Evolutionary conservation across 169 alveolate species (phyloP).

Genomic region (Plasmodium coatneyi): DNA sequence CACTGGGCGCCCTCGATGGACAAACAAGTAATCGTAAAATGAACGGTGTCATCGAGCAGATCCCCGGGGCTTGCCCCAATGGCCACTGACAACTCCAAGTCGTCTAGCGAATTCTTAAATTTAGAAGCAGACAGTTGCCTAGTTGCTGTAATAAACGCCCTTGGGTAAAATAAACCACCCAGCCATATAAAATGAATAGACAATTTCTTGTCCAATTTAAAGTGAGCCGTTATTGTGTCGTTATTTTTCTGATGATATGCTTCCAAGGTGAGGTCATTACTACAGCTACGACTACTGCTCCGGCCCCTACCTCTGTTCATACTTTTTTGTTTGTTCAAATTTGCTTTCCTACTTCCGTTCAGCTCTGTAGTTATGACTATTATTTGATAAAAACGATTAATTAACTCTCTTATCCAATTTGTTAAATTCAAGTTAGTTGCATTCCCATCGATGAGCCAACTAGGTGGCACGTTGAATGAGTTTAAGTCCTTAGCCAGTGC

Average conservation of each 20-base stretch:
- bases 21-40: constrained; percentile 86
- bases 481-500: constrained; percentile 65
- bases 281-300: neutral
- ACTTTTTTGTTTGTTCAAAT: neutral
- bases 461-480: constrained; percentile 71
- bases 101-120: constrained; percentile 88
- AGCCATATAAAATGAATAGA: constrained; percentile 85
- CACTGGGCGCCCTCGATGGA: constrained; percentile 90
- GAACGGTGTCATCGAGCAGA: constrained; percentile 77
- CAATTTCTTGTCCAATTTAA: constrained; percentile 25
- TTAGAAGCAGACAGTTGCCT: constrained; percentile 89
- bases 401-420: constrained; percentile 56
- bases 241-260: constrained; percentile 45
- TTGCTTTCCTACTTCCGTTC: constrained; percentile 15
- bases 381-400: constrained; percentile 67
- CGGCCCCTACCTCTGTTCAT: neutral
- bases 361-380: constrained; percentile 63
- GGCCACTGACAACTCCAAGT: constrained; percentile 82
- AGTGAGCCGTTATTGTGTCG: constrained; percentile 61
- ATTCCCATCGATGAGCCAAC: constrained; percentile 65
- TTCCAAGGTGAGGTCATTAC: constrained; percentile 16
- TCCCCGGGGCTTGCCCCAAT: constrained; percentile 67
- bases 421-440: constrained; percentile 54
- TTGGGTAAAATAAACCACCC: constrained; percentile 93
- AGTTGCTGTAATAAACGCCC: constrained; percentile 92